Conservation (phyloP, 176 grass and related monocot genomes). For the Zoysia japonica region DNA sequence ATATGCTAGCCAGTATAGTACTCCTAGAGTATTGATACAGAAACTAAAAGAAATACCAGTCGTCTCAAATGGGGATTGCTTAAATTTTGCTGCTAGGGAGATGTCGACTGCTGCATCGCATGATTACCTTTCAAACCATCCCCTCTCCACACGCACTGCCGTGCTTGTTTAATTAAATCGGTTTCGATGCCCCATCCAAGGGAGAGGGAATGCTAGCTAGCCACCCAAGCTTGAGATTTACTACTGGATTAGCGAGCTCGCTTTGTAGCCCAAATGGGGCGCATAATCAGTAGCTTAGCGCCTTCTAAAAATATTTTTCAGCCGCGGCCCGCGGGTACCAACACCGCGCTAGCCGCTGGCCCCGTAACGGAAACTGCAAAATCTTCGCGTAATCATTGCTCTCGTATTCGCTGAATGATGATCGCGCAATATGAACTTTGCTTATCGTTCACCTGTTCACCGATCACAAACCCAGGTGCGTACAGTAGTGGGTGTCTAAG, state of each 20-base stretch:
- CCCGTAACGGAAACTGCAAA: constrained; percentile 27
- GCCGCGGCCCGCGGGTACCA: constrained; percentile 9
- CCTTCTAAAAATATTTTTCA: constrained; percentile 30
- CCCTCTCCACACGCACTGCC: constrained; percentile 33
- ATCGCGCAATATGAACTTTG: constrained; percentile 12
- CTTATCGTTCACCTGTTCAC: constrained; percentile 1
- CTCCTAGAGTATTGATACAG: constrained; percentile 28
- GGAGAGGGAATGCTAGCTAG: constrained; percentile 18
- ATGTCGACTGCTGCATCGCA: constrained; percentile 39
- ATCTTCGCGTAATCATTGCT: constrained; percentile 43
- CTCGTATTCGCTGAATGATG: constrained; percentile 40
- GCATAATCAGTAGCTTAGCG: constrained; percentile 46
- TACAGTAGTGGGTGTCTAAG: too few species aligned
- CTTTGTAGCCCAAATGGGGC: constrained; percentile 53
- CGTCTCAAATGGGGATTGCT: constrained; percentile 33
- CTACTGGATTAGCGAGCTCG: constrained; percentile 41
- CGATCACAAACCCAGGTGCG: not conserved
- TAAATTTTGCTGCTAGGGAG: constrained; percentile 26
- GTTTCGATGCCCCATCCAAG: constrained; percentile 8
- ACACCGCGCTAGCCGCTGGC: constrained; percentile 44
- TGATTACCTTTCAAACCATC: constrained; percentile 36
- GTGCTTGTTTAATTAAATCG: constrained; percentile 37
- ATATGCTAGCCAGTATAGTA: not conserved
- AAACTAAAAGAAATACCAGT: not conserved
- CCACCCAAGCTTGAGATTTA: constrained; percentile 32